Evolutionary conservation across 208 protist genomes (phyloP), one percentile per base, ranked within the genome.

Genomic region (Crithidia brevicula): DNA sequence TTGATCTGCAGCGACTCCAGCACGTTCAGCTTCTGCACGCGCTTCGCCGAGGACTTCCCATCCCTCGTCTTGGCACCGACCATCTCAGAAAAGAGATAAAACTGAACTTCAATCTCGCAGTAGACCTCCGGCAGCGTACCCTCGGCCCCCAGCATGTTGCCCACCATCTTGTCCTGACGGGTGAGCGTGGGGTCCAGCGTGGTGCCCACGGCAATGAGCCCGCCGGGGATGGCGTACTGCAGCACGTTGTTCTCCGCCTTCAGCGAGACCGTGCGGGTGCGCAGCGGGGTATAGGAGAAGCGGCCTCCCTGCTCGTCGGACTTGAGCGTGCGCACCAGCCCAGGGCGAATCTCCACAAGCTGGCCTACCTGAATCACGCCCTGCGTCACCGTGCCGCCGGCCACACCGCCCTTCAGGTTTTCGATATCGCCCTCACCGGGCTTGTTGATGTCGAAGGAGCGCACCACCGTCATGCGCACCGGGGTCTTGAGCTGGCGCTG

Each of bases 371-470:
- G 86, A 33, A 99, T 88, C 22, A 99, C 97, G 46, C 99, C 99
- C 47, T 97, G 79, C 25, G 99, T 86, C 50, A 99, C 98, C 13
- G 97, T 98, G 42, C 99, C 99, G 57, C 99, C 99, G 40, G 98
- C 98, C 34, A 99, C 98, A 66, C 99, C 99, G 66, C 98, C 98
- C 56, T 95, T 91, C 28, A 99, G 86, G 33, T 98, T 88, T 33
- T 99, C 89, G 20, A 99, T 96, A 46, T 97, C 88, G 28, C 76
- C 77, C 54, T 96, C 90, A 45, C 98, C 99, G 28, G 99, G 98
- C 81, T 99, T 99, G 89, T 99, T 99, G 40, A 99, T 97, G 82
- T 99, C 99, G 76, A 99, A 99, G 53, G 98, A 99, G 64, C 99
- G 97, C 71, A 99, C 99, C 23, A 99, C 96, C 45, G 99, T 99